These are phyloP conservation scores for Senna tora DNA, from an alignment of 306 rosid genomes.

Conservation along the genomic window DNA sequence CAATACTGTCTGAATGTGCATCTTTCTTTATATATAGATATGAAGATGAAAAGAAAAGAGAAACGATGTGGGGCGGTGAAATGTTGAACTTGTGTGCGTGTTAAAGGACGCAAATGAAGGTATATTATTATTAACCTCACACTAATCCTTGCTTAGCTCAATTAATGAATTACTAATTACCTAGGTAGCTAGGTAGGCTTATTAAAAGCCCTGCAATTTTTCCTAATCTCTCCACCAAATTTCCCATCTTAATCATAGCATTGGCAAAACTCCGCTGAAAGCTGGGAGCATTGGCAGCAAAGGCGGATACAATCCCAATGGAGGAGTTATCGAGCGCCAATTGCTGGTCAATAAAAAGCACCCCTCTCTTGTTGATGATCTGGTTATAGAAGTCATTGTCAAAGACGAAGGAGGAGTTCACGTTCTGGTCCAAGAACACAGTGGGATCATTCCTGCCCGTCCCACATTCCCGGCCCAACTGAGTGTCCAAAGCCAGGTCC, in stretches of 20 bases:
- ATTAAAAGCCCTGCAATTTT: constrained; percentile 58
- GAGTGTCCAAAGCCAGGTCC: constrained; percentile 47
- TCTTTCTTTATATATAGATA: too few species aligned
- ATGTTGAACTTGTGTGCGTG: not conserved
- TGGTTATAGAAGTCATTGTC: constrained; percentile 52
- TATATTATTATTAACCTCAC: too few species aligned
- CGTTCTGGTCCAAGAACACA: constrained; percentile 56
- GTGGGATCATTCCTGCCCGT: not conserved
- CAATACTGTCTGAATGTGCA: too few species aligned
- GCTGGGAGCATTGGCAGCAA: constrained; percentile 23
- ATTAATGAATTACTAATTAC: too few species aligned
- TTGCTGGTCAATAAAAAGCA: constrained; percentile 56
- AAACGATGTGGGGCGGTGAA: not conserved
- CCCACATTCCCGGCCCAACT: constrained; percentile 29
- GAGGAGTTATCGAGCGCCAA: constrained; percentile 44
- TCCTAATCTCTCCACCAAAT: constrained; percentile 53
- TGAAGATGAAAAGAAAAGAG: not conserved
- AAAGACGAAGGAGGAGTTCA: constrained; percentile 45
- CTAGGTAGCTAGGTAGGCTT: not conserved
- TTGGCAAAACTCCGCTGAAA: constrained; percentile 44
- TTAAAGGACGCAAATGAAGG: not conserved
- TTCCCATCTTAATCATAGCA: constrained; percentile 56
- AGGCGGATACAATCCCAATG: constrained; percentile 34
- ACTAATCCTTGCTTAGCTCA: too few species aligned
- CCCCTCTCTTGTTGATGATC: constrained; percentile 41